Base-by-base conservation (phyloP, 75 land plant genomes). In the Isoetes taiwanensis region DNA sequence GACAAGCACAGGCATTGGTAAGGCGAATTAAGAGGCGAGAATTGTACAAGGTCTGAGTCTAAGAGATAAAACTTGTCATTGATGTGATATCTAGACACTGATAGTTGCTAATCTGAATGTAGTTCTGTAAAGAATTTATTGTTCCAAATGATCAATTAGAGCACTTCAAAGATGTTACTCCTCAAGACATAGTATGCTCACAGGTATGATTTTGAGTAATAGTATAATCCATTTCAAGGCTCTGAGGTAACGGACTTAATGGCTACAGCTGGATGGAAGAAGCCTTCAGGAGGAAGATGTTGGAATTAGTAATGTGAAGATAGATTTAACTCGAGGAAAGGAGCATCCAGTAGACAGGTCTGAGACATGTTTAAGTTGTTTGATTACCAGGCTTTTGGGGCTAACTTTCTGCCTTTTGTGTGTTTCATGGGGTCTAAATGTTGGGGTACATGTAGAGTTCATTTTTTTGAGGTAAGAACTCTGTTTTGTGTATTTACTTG, bases 51-150 rank as follows among this genome's bases (percentile, higher is more conserved):
- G 98, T 93, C 56, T 31, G 2, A 19, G 52, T 12, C 16, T 12
- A 19, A 8, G 11, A 11, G 52, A 11, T 8, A n/a, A n/a, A n/a
- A n/a, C n/a, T 37, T n/a, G n/a, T n/a, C n/a, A n/a, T n/a, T n/a
- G n/a, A n/a, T n/a, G n/a, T n/a, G n/a, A n/a, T n/a, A n/a, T n/a
- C n/a, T n/a, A n/a, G n/a, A 9, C 39, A 37, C 12, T 37, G 39
- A 6, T 1, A 6, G 60, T 54, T 57, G 58, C 34, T 52, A 9
- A n/a, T n/a, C n/a, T n/a, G n/a, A n/a, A n/a, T n/a, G 37, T 82
- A 85, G 91, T 86, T 77, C 48, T 86, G 91, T 41, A 86, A 86
- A 61, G 83, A 86, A 69, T 82, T 75, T 72, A 62, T 74, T 58
- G 83, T 80, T 28, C 83, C 83, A 50, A 66, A 73, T 32, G 83